Base-by-base conservation (phyloP, 805 yeast genomes). In the Starmerella sirachaensis region DNA sequence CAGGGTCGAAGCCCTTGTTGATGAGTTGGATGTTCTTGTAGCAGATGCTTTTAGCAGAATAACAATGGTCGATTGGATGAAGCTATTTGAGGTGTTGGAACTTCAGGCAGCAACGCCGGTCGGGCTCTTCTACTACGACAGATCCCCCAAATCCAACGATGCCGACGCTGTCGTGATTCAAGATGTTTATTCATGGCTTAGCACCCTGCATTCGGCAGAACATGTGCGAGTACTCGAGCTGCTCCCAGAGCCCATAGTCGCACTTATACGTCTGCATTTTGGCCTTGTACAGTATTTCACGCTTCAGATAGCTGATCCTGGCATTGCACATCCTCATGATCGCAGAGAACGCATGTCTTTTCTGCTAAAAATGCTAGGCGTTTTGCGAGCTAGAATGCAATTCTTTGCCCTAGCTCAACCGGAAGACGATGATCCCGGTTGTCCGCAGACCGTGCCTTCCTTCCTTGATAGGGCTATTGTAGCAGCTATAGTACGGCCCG, bases 391-490 rank as follows among this genome's bases (percentile, higher is more conserved):
- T 48, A 74, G 82, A 53, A 85, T 84, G 86, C 60, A 63, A 18
- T 57, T 64, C 13, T 57, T 69, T 18, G 72, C 69, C 33, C 51
- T 76, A 27, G 71, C 71, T 45, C n/a, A n/a, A n/a, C 68, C 66
- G 28, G 63, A 66, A 3, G 33, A 40, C 4, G 39, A 43, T 21
- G 50, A 21, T 10, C 35, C 52, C 9, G 23, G 31, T 7, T 18
- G 42, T 48, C 20, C 38, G 47, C 50, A 52, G 45, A 32, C 29
- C 29, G 69, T 86, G 14, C 95, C 96, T 4, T 79, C 94, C 1
- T 78, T 85, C 54, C 66, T 88, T 38, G 97, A 88, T 56, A 66
- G 85, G 3, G 82, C 91, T 11, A 63, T 86, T 24, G 64, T 71
- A 0, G 72, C 79, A 47, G 83, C 85, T 1, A 69, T 86, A 13